Conservation (phyloP, 202 grass and related monocot genomes). For the Saccharum hybrid region DNA sequence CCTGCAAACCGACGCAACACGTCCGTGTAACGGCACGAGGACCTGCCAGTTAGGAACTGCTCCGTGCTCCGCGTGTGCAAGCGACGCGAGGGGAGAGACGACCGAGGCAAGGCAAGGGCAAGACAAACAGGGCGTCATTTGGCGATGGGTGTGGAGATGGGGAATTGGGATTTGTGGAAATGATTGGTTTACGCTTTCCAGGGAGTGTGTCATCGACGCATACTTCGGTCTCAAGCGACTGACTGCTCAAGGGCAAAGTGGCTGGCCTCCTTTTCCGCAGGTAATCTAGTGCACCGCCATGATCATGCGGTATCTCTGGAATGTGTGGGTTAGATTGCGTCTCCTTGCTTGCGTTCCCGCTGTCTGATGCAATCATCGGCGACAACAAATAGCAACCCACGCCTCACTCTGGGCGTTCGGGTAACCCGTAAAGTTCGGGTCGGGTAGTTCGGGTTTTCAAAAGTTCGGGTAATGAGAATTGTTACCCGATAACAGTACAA, state of each 20-base stretch:
- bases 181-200: background rate
- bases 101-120: background rate
- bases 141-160: background rate
- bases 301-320: too few relatives aligned
- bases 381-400: too few relatives aligned
- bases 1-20: background rate
- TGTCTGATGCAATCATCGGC: background rate
- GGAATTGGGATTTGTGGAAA: background rate
- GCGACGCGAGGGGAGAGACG: background rate
- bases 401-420: too few relatives aligned
- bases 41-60: background rate
- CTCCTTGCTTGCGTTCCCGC: background rate
- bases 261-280: background rate
- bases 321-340: background rate
- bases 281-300: background rate
- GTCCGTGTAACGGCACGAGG: too few relatives aligned
- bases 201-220: slow-evolving; percentile 21
- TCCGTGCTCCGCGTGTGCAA: background rate
- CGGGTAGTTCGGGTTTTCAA: too few relatives aligned
- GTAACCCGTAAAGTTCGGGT: too few relatives aligned
- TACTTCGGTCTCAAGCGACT: slow-evolving; percentile 31
- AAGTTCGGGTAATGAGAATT: too few relatives aligned
- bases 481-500: too few relatives aligned
- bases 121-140: too few relatives aligned
- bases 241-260: background rate